These are phyloP conservation scores for Plantago lanceolata DNA, from an alignment of 305 asterid genomes.

Conservation along the genomic window DNA sequence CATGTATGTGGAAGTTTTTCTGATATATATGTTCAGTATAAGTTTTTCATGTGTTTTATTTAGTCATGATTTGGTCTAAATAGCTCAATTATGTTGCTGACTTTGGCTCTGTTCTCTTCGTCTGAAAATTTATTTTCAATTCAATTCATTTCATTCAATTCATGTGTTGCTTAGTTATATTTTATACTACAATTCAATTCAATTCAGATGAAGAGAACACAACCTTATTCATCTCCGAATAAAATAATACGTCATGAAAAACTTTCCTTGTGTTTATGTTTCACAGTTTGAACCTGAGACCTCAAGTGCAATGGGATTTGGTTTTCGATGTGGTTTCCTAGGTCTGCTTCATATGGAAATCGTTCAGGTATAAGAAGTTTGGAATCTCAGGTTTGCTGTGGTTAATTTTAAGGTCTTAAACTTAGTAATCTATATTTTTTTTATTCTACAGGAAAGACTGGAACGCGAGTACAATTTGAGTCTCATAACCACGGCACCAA, in stretches of 20 bases:
- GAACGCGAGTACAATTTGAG: conserved; percentile 94
- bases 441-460: conserved; percentile 79
- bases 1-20: conserved; percentile 8
- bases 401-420: conserved; percentile 17
- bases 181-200: too few species aligned
- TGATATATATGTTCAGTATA: not conserved
- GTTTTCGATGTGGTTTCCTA: conserved; percentile 97
- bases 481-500: conserved; percentile 92
- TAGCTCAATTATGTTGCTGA: conserved; percentile 12
- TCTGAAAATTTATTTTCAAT: too few species aligned
- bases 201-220: too few species aligned
- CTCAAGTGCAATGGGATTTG: conserved; percentile 99
- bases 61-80: conserved; percentile 12
- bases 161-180: too few species aligned
- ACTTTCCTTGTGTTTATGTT: conserved; percentile 21
- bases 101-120: too few species aligned
- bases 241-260: conserved; percentile 14
- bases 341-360: conserved; percentile 99
- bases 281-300: conserved; percentile 95
- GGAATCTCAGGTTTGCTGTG: conserved; percentile 21
- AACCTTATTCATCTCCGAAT: conserved; percentile 7
- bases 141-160: too few species aligned
- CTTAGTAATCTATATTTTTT: conserved; percentile 27
- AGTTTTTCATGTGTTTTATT: conserved; percentile 5
- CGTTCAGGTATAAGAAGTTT: conserved; percentile 62